Base-by-base conservation (phyloP, 1,139 yeast species). In the Blastobotrys buckinghamii region DNA sequence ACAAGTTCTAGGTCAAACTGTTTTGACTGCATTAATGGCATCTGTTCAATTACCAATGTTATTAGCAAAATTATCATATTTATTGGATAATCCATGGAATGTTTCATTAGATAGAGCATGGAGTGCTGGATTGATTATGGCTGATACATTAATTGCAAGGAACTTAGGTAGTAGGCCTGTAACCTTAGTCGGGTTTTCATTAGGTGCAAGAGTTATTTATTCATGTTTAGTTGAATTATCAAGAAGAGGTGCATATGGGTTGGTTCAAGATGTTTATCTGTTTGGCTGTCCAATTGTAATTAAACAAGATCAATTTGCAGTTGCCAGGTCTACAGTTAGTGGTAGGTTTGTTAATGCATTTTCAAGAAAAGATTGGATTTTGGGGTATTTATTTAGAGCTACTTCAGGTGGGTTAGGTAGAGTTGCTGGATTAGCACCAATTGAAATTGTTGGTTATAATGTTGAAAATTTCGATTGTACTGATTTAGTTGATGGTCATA, bases 11-110 rank as follows among this genome's bases (percentile, higher is more conserved):
- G 98, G 98, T 42, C 89, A 90, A 8, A 94, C 99, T 0, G 78
- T 94, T 38, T 72, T 92, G 44, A 82, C 89, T n/a, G 92, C 96
- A 0, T 75, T 94, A 52, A 89, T 94, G 96, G 79, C 96, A n/a
- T 94, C 97, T 1, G 75, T 94, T 47, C 97, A 92, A 65, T 72
- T 87, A 53, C 98, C 99, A 0, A 82, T 94, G 89, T 84, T 87
- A 53, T 73, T 94, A 41, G 81, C 97, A 0, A 94, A 94, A 61
- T 71, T 94, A 36, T 84, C 96, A 0, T 94, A 94, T 60, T 69
- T 94, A 40, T 75, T 94, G 35, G 99, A 94, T 64, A 94, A 94
- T 61, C 99, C 98, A 0, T 94, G 98, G 98, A 90, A 84, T 61
- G 97, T 92, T 5, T 90, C 98, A 0, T 72, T 94, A 52, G 97